A percentile compares a stretch with the other conserved stretches of the same genome.
phyloP scores from a whole-genome alignment of 2,329 filamentous ascomycete species.

The Sporothrix dimorphospora region DNA sequence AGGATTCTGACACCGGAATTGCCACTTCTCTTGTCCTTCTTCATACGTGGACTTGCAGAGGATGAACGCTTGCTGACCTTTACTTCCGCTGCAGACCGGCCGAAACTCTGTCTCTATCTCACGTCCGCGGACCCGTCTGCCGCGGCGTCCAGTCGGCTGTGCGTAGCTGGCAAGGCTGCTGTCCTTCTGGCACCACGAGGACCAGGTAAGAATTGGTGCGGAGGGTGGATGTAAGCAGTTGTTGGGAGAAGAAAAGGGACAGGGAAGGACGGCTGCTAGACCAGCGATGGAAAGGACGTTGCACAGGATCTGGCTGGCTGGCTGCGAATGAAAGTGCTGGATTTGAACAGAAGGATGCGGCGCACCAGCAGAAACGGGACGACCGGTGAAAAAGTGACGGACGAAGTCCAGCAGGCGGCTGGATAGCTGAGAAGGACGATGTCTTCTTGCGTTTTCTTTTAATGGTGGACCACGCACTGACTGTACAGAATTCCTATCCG shows the following conservation, averaged over 20 bases:
- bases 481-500: conserved; percentile 27
- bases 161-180: conserved; percentile 18
- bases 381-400: not conserved
- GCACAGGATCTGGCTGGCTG: not conserved
- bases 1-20: not conserved
- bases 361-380: not conserved
- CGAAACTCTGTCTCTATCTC: conserved; percentile 14
- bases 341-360: not conserved
- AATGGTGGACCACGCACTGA: not conserved
- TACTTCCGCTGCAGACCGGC: not conserved
- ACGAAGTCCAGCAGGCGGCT: not conserved
- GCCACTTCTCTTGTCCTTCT: not conserved
- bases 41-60: not conserved
- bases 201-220: not conserved
- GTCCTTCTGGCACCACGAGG: conserved; percentile 6
- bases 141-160: conserved; percentile 24
- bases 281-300: not conserved
- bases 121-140: not conserved
- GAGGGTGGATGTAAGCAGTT: not conserved
- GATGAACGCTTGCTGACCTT: conserved; percentile 10
- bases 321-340: not conserved
- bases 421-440: not conserved
- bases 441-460: too few relatives aligned
- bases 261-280: not conserved
- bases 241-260: not conserved